Evolutionary conservation across 1,284 basidiomycete species (phyloP), one percentile per base, ranked within the genome.

Genomic region (Pisolithus thermaeus): DNA sequence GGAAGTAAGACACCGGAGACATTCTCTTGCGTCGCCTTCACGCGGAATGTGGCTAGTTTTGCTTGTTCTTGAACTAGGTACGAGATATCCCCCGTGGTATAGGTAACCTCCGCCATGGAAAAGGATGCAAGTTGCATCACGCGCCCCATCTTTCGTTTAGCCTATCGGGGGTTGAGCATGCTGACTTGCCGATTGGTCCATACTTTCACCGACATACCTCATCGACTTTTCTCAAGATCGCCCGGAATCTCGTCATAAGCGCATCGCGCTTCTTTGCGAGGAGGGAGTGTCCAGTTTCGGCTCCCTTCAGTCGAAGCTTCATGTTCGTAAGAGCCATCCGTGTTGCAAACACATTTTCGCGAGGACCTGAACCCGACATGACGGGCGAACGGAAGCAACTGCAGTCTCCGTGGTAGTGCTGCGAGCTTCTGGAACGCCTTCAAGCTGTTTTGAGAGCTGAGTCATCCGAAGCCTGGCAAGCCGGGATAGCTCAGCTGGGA

Each of bases 91-190:
- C 94, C 94, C 5, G 96, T 97, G 35, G 94, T 86, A 72, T 99
- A 99, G 27, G 92, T 94, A 56, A 99, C 97, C 70, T 99, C 97
- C 1, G 97, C 97, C 70, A 99, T 87, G 40, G 92, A 96, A 79
- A 99, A 97, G 43, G 95, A 97, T 16, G 97, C 97, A 47, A 97
- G 78, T 70, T 99, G 97, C 85, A 99, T 97, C 28, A 99, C 95
- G 58, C 89, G 80, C 38, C 97, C 97, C 97, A 99, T 99, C 75
- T 98, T 94, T 54, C 94, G 84, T 72, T 99, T 99, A 16, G 97
- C 96, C 92, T 95, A 58, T 47, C 53, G 36, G 12, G 37, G 12
- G n/a, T 3, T 30, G 23, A 3, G 16, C 56, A 51, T 35, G 27
- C 30, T n/a, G 18, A 38, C 16, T 37, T 14, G 22, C 14, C 44